Evolutionary conservation across 2,329 filamentous ascomycete genomes (phyloP).

Genomic region (Botrytis elliptica): DNA sequence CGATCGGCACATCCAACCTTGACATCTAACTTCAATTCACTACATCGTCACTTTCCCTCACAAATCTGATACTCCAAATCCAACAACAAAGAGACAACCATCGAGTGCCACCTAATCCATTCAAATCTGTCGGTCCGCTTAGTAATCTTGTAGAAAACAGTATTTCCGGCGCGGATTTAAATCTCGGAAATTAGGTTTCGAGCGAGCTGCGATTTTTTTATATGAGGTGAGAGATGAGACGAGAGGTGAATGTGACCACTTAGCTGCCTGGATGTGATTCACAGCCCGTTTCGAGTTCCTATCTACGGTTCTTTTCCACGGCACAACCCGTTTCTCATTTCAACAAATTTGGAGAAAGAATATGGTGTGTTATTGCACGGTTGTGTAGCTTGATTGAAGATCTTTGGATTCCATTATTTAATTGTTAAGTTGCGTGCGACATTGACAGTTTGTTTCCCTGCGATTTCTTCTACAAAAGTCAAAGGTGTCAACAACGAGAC

Average conservation of each 20-base stretch:
- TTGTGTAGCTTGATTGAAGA: not conserved
- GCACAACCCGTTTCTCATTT: not conserved
- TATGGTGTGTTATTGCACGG: not conserved
- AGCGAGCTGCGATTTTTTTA: no score
- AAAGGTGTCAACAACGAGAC: not conserved
- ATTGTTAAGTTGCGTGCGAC: not conserved
- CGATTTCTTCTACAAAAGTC: not conserved
- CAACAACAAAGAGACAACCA: not conserved
- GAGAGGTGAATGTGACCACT: not conserved
- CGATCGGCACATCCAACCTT: not conserved
- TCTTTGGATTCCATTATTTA: not conserved
- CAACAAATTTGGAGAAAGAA: not conserved
- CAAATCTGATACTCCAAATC: not conserved
- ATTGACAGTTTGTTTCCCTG: not conserved
- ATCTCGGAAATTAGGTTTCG: not conserved
- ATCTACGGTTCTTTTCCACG: not conserved
- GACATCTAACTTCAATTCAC: not conserved
- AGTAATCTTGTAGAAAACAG: not conserved
- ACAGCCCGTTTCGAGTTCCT: not conserved
- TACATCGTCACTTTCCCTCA: not conserved
- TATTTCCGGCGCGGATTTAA: not conserved
- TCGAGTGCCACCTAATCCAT: not conserved
- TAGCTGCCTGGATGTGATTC: not conserved
- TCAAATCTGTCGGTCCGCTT: not conserved
- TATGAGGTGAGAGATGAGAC: not conserved